Percentiles rank a stretch among this genome's conserved stretches.
These are phyloP conservation scores for Diplodia scrobiculata DNA, from an alignment of 2,329 filamentous ascomycete genomes.

Conservation along the genomic window DNA sequence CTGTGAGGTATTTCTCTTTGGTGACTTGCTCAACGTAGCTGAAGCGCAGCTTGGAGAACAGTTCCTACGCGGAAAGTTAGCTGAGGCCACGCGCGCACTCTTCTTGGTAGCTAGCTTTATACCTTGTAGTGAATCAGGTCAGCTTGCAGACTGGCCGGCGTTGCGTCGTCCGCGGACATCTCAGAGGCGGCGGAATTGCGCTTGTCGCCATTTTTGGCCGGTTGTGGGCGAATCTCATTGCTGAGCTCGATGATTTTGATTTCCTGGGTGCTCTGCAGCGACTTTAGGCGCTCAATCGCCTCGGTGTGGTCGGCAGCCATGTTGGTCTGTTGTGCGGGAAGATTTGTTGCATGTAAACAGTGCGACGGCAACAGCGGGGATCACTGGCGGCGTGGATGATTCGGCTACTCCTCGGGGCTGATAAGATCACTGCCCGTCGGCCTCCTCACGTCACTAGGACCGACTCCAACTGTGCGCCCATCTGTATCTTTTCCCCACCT, in stretches of 20 bases:
- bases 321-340: constrained; percentile 1
- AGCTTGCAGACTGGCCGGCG: constrained; percentile 74
- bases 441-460: constrained; percentile 19
- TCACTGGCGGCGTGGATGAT: background rate
- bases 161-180: constrained; percentile 66
- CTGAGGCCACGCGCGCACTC: background rate
- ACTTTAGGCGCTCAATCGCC: constrained; percentile 45
- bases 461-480: background rate
- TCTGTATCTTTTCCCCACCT: background rate
- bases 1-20: constrained; percentile 94
- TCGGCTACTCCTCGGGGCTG: constrained; percentile 1
- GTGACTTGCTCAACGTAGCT: constrained; percentile 98
- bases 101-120: constrained; percentile 21
- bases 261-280: constrained; percentile 61
- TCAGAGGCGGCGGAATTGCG: constrained; percentile 66
- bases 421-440: constrained; percentile 6
- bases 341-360: constrained; percentile 18
- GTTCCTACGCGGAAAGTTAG: constrained; percentile 57
- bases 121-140: constrained; percentile 86
- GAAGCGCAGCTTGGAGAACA: constrained; percentile 95
- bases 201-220: constrained; percentile 47
- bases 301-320: constrained; percentile 15
- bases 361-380: background rate
- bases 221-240: constrained; percentile 67
- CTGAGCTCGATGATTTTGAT: constrained; percentile 76